Evolutionary conservation across 805 yeast species (phyloP), one percentile per base, ranked within the genome.

Genomic region (Candida morakotiae): DNA sequence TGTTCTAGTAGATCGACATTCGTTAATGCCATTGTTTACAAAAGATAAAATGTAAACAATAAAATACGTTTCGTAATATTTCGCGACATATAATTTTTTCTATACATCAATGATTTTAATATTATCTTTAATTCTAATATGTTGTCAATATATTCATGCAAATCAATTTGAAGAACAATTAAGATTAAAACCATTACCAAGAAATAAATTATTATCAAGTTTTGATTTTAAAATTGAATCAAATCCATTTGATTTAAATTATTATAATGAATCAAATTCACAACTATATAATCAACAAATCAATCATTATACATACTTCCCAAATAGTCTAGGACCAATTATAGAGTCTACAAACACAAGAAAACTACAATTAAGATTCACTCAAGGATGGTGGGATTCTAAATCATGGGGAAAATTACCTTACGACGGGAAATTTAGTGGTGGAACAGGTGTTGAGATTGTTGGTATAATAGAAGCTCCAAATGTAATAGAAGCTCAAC

Each of bases 351-450:
- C 95, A 2, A 69, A 73, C 41, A 74, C 94, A 0, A 69, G 84
- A 38, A 89, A 86, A 50, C 65, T 93, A 31, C 95, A 87, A 56
- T 62, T 93, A 42, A 65, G 97, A 38, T 93, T 93, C 54, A 76
- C 94, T 2, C 95, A 87, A 58, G 98, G 98, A 0, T 84, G 88
- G 80, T 93, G 96, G 91, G 96, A 93, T 53, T 66, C 89, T 1
- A 86, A 83, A 41, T 65, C 71, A 6, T 93, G 96, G 94, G 98
- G 98, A 0, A 63, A 69, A 31, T 67, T 87, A 28, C 96, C 97
- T 0, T 61, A 64, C 31, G 63, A 77, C 45, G 98, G 98, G 1
- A 52, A 58, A 9, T 63, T 62, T 39, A 72, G 88, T 36, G 98
- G 98, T 21, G 98, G 98, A 2, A 83, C 91, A 2, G 98, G 98